These are phyloP conservation scores for Pythium insidiosum DNA, from an alignment of 352 stramenopile species.

Conservation along the genomic window DNA sequence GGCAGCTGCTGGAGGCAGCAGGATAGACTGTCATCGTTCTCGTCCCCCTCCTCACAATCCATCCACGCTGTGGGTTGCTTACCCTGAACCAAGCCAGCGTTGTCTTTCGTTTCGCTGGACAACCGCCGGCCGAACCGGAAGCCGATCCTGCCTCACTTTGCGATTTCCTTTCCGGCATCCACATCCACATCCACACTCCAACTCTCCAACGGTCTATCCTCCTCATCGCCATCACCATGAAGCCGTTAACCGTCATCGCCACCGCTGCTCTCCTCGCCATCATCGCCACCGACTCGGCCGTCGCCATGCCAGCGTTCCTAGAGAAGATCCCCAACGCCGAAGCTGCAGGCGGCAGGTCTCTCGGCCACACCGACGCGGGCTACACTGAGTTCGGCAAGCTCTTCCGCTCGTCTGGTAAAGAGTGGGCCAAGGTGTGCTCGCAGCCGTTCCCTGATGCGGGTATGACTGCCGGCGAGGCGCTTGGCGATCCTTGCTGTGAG, in stretches of 20 bases:
- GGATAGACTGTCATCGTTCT: too few species aligned
- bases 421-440: conserved; percentile 26
- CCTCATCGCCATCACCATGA: conserved; percentile 21
- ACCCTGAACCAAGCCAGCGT: too few species aligned
- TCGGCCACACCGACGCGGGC: conserved; percentile 23
- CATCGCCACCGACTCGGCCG: conserved; percentile 63
- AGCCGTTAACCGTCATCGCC: conserved; percentile 67
- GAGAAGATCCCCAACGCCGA: conserved; percentile 32
- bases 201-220: too few species aligned
- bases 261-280: conserved; percentile 74
- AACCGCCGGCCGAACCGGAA: too few species aligned
- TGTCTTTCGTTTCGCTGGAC: too few species aligned
- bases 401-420: conserved; percentile 19
- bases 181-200: too few species aligned
- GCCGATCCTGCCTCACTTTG: too few species aligned
- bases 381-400: conserved; percentile 27
- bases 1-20: too few species aligned
- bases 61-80: too few species aligned
- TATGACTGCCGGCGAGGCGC: conserved; percentile 39
- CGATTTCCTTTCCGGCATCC: too few species aligned
- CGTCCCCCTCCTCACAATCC: too few species aligned
- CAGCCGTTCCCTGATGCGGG: conserved; percentile 22
- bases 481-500: conserved; percentile 42
- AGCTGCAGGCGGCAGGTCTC: conserved; percentile 17
- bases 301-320: conserved; percentile 21